Conservation (phyloP, 306 rosid genomes). For the Crataegus laevigata region DNA sequence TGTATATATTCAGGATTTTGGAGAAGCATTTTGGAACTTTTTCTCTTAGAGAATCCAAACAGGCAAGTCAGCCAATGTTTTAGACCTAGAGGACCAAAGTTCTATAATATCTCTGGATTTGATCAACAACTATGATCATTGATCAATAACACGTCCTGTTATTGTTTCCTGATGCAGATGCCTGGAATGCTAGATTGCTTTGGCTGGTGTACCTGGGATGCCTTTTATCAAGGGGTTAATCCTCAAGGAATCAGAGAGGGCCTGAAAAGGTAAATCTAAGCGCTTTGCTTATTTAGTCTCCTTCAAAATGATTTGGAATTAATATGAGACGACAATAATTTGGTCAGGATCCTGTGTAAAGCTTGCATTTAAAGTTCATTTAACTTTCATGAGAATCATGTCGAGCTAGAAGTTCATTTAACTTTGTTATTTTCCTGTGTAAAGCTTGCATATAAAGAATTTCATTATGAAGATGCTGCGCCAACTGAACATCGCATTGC, state of each 20-base stretch:
- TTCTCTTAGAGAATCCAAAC: constrained; percentile 28
- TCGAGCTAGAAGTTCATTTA: background rate
- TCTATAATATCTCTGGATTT: background rate
- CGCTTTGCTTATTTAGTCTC: background rate
- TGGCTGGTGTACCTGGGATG: constrained; percentile 46
- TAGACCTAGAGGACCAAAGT: background rate
- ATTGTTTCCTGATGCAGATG: constrained; percentile 18
- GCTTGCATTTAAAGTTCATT: background rate
- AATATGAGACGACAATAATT: background rate
- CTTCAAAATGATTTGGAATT: background rate
- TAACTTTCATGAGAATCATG: background rate
- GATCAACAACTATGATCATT: background rate
- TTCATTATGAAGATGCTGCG: background rate
- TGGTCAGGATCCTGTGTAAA: background rate
- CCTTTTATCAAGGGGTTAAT: constrained; percentile 26
- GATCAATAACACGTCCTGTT: background rate
- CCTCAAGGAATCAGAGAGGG: constrained; percentile 39
- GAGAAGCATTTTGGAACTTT: constrained; percentile 29
- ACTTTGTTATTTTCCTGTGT: background rate
- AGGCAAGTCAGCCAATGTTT: constrained; percentile 18
- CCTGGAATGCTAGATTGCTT: constrained; percentile 38
- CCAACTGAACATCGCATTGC: background rate
- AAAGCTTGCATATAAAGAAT: background rate
- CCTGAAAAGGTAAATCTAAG: constrained; percentile 25
- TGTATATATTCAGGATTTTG: constrained; percentile 26